Evolutionary conservation across 2,329 filamentous ascomycete species (phyloP), one percentile per base, ranked within the genome.

Genomic region (Claviceps maximensis): DNA sequence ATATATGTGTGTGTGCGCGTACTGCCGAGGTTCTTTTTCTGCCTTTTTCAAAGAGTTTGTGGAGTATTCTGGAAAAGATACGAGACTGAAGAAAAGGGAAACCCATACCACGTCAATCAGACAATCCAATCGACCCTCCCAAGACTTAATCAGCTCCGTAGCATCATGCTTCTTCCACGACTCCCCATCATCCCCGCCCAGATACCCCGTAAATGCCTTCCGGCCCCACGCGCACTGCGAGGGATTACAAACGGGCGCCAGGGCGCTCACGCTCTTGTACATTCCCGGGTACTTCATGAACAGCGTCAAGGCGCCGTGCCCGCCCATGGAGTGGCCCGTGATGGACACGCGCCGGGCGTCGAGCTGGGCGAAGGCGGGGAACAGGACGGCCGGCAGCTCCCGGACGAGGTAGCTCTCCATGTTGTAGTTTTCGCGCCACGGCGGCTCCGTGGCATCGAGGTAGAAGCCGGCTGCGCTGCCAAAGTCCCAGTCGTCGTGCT

Each of bases 301-400:
- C 61, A 97, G 72, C 47, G 90, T 95, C 61, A 98, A 74, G 46
- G 93, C 93, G 57, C 93, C 93, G 69, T 98, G 93, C 0, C 93
- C 93, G 59, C 93, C 93, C 93, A 98, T 98, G 62, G 84, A 90
- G 73, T 98, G 93, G 6, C 93, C 93, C 42, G 87, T 88, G 63
- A 98, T 93, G 68, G 84, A 86, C 53, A 96, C 82, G 42, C 84
- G 77, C 29, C 63, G 69, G 0, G 69, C 63, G 67, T 97, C 91
- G 31, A 98, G 74, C 60, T 67, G 76, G 31, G 79, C 74, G 70
- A 89, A 95, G 27, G 79, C 76, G 31, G 69, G 69, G 69, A 90
- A 94, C 25, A 97, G 77, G 1, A 83, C 74, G 17, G 76, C 72
- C 1, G 90, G 91, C n/a, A 98, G 82, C 71, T 98, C 93, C 52